phyloP scores from a whole-genome alignment of 768 basidiomycete species.

The Mycena metata region DNA sequence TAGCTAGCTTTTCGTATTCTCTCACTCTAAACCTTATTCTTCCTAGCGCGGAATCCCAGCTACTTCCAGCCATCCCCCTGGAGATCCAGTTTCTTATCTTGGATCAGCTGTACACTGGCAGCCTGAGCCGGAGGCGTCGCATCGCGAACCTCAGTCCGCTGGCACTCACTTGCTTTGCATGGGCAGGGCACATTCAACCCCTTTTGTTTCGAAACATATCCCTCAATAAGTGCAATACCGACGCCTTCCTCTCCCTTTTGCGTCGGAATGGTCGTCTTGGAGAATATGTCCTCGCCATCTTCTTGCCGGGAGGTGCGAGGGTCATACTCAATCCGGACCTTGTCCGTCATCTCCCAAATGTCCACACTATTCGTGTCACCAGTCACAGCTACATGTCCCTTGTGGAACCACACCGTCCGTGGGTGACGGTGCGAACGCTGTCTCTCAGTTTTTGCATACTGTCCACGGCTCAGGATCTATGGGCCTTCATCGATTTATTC shows the following conservation, averaged over 20 bases:
- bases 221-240: neutral
- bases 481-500: neutral
- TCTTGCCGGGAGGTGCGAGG: too few species aligned
- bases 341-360: neutral
- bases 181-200: neutral
- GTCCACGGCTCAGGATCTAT: neutral
- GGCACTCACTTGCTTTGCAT: neutral
- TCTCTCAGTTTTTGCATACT: neutral
- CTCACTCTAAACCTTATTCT: too few species aligned
- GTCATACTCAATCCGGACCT: neutral
- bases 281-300: neutral
- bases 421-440: neutral
- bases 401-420: neutral
- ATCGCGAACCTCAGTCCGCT: neutral
- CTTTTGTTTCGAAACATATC: neutral
- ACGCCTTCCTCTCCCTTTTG: neutral
- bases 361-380: neutral
- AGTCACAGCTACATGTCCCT: neutral
- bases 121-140: too few species aligned
- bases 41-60: too few species aligned
- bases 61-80: neutral
- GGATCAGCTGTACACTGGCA: neutral
- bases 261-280: neutral
- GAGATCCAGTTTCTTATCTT: conserved; percentile 6
- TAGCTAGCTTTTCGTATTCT: too few species aligned